These are phyloP conservation scores for Dendrobium nobile DNA, from an alignment of 106 monocot species.

Conservation along the genomic window DNA sequence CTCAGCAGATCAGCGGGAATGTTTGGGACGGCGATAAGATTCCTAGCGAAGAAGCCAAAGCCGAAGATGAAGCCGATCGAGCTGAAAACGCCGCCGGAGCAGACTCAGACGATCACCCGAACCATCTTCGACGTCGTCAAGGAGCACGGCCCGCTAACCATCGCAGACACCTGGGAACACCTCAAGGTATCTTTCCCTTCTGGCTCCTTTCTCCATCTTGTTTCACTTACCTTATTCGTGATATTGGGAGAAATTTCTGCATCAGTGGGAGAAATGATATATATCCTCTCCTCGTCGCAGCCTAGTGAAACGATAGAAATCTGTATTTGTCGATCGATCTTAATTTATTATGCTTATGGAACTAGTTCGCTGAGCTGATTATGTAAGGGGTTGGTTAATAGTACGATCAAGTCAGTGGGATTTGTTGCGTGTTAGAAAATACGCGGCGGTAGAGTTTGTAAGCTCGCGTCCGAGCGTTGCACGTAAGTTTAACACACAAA, in stretches of 20 bases:
- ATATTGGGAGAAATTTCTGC: not conserved
- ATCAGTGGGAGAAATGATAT: too few species aligned
- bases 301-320: too few species aligned
- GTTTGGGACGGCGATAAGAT: conserved; percentile 66
- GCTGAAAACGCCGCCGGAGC: conserved; percentile 82
- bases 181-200: conserved; percentile 47
- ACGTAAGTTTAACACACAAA: too few species aligned
- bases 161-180: conserved; percentile 87
- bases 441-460: too few species aligned
- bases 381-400: not conserved
- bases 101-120: conserved; percentile 74
- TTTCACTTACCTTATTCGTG: not conserved
- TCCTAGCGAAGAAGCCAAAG: conserved; percentile 68
- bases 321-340: not conserved
- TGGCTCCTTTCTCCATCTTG: not conserved
- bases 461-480: too few species aligned
- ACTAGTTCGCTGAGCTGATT: not conserved
- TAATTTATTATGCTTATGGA: not conserved
- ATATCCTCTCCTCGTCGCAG: too few species aligned
- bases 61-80: conserved; percentile 98
- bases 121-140: conserved; percentile 91
- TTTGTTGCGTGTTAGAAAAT: too few species aligned
- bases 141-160: conserved; percentile 96
- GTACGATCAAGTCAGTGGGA: too few species aligned
- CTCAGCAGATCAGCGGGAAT: conserved; percentile 6